phyloP scores from a whole-genome alignment of 768 basidiomycete species.

The Scleroderma bovista region DNA sequence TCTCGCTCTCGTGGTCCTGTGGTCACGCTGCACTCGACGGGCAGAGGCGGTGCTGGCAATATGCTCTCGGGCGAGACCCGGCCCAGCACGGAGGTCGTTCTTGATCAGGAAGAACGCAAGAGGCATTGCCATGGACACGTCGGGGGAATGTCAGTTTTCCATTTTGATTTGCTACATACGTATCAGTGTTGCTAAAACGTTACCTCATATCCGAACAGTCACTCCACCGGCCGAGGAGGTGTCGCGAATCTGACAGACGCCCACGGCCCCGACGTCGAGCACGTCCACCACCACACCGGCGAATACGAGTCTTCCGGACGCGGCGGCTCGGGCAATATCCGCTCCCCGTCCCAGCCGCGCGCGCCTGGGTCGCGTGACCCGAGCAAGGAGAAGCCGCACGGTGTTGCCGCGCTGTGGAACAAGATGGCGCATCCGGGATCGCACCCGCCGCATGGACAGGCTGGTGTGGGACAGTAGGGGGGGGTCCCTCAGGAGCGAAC shows the following conservation, averaged over 20 bases:
- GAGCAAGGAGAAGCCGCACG: slow-evolving; percentile 26
- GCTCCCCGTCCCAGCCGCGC: slow-evolving; percentile 31
- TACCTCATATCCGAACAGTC: slow-evolving; percentile 31
- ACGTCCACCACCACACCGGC: slow-evolving; percentile 11
- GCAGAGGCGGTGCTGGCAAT: slow-evolving; percentile 64
- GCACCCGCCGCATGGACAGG: not conserved
- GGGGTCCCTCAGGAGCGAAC: too few species aligned
- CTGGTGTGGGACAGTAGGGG: too few species aligned
- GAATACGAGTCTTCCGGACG: slow-evolving; percentile 45
- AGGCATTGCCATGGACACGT: slow-evolving; percentile 19
- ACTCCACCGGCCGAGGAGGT: slow-evolving; percentile 70
- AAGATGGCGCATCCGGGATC: slow-evolving; percentile 21
- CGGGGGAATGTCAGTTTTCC: slow-evolving; percentile 38
- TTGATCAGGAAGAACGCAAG: slow-evolving; percentile 34
- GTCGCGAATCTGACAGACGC: slow-evolving; percentile 48
- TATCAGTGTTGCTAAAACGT: too few species aligned
- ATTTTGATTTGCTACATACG: too few species aligned
- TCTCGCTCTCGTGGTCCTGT: slow-evolving; percentile 43
- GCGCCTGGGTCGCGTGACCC: slow-evolving; percentile 19
- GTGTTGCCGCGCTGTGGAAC: slow-evolving; percentile 25
- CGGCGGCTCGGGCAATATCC: slow-evolving; percentile 61
- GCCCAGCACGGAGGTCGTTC: slow-evolving; percentile 8
- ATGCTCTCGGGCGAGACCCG: slow-evolving; percentile 30
- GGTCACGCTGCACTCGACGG: slow-evolving; percentile 40
- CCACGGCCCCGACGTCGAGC: slow-evolving; percentile 36